A percentile compares a stretch with the other conserved stretches of the same genome.
Conservation (phyloP, 2,329 filamentous ascomycete species). For the Fusarium brevicatenulatum region DNA sequence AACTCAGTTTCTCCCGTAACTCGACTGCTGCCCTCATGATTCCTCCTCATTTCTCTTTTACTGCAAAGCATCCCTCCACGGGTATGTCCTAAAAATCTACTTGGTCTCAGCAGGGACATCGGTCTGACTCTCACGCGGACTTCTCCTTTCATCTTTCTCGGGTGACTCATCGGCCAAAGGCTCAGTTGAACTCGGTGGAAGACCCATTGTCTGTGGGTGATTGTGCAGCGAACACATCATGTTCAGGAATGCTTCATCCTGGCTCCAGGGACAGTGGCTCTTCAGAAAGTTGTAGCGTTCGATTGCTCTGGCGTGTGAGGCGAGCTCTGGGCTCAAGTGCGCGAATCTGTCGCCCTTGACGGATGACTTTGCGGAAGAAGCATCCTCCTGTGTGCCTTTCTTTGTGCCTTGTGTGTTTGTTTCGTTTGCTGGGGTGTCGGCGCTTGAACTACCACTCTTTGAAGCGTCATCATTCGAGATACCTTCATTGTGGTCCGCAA, state of each 20-base stretch:
- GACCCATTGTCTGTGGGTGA: background rate
- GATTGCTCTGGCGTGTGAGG: background rate
- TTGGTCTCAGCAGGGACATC: background rate
- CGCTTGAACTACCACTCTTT: background rate
- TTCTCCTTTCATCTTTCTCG: background rate
- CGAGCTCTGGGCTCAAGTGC: background rate
- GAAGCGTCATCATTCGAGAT: background rate
- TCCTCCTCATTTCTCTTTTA: background rate
- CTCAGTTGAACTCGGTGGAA: background rate
- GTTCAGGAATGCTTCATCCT: background rate
- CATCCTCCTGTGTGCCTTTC: fast-evolving
- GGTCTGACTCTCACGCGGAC: background rate
- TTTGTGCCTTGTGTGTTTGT: background rate
- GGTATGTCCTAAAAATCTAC: background rate
- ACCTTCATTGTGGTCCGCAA: background rate
- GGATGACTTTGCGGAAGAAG: too few relatives aligned
- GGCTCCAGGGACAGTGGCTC: background rate
- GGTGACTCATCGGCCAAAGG: background rate
- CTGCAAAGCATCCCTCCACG: background rate
- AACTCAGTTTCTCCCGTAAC: background rate
- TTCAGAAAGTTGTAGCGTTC: background rate
- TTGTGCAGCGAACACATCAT: background rate
- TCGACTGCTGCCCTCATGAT: too few relatives aligned
- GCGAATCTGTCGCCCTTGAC: background rate
- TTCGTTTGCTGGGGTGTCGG: background rate